A percentile compares a stretch with the other conserved stretches of the same genome.
Conservation (phyloP, 305 asterid genomes). For the Fraxinus dipetala region DNA sequence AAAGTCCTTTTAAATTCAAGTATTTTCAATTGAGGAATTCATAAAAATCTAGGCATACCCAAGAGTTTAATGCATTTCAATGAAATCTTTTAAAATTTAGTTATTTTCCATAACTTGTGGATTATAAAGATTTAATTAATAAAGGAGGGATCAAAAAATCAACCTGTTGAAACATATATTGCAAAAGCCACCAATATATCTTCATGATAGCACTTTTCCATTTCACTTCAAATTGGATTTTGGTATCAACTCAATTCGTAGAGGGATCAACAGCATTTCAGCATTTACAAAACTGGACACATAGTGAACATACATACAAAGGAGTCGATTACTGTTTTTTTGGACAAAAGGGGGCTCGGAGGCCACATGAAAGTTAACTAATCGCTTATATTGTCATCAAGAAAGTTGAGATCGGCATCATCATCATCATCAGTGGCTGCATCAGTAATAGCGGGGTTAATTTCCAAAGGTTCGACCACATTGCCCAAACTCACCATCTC, state of each 20-base stretch:
- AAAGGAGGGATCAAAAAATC: background rate
- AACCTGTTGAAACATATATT: background rate
- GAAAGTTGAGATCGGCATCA: slow-evolving; percentile 50
- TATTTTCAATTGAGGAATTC: background rate
- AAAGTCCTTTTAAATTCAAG: background rate
- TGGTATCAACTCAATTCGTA: background rate
- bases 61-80: too few relatives aligned
- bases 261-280: background rate
- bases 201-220: background rate
- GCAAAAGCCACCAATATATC: background rate
- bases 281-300: background rate
- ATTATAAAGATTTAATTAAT: too few relatives aligned
- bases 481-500: slow-evolving; percentile 51
- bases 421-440: slow-evolving; percentile 53
- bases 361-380: slow-evolving; percentile 6
- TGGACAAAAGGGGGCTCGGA: background rate
- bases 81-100: too few relatives aligned
- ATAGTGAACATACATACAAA: background rate
- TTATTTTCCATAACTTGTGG: too few relatives aligned
- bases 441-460: slow-evolving; percentile 36
- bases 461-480: slow-evolving; percentile 51
- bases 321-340: background rate
- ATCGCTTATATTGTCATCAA: slow-evolving; percentile 63
- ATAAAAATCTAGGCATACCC: background rate
- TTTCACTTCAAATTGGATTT: background rate